phyloP scores from a whole-genome alignment of 129 eudicot species.

The Scalesia atractyloides region DNA sequence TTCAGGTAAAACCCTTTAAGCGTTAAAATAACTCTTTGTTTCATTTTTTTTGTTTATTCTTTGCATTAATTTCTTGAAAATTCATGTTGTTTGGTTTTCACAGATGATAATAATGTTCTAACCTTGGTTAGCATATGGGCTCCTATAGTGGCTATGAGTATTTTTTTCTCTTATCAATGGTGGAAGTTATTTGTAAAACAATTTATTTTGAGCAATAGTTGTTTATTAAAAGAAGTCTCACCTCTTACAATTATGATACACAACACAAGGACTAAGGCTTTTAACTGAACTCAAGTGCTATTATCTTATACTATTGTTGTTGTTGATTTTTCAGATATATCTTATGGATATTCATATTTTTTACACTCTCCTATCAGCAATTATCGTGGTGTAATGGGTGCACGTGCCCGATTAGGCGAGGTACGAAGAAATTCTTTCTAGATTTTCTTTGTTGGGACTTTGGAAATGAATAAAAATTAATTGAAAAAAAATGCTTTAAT shows the following conservation, averaged over 20 bases:
- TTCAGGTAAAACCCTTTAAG: too few relatives aligned
- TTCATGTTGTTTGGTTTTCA: slow-evolving; percentile 25
- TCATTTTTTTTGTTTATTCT: slow-evolving; percentile 10
- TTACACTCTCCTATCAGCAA: slow-evolving; percentile 91
- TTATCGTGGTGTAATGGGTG: slow-evolving; percentile 97
- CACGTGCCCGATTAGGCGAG: slow-evolving; percentile 95
- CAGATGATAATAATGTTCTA: slow-evolving; percentile 81
- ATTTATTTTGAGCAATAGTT: slow-evolving; percentile 8
- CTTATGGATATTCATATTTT: slow-evolving; percentile 90
- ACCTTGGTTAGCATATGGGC: slow-evolving; percentile 94
- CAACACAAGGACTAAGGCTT: slow-evolving; percentile 6
- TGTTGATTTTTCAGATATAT: slow-evolving; percentile 71
- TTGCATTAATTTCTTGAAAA: background rate
- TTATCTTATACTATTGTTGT: slow-evolving; percentile 13
- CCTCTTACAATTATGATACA: background rate
- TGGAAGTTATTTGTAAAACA: slow-evolving; percentile 6
- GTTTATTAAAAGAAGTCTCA: background rate
- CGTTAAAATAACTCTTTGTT: too few relatives aligned
- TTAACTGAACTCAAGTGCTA: slow-evolving; percentile 11
- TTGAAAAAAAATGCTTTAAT: too few relatives aligned
- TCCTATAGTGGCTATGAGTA: slow-evolving; percentile 95
- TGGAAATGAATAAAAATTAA: too few relatives aligned
- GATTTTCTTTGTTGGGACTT: too few relatives aligned
- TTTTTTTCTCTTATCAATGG: slow-evolving; percentile 6
- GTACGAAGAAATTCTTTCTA: slow-evolving; percentile 37